Conservation (phyloP, 257 asterid species). For the Fraxinus cuspidata region DNA sequence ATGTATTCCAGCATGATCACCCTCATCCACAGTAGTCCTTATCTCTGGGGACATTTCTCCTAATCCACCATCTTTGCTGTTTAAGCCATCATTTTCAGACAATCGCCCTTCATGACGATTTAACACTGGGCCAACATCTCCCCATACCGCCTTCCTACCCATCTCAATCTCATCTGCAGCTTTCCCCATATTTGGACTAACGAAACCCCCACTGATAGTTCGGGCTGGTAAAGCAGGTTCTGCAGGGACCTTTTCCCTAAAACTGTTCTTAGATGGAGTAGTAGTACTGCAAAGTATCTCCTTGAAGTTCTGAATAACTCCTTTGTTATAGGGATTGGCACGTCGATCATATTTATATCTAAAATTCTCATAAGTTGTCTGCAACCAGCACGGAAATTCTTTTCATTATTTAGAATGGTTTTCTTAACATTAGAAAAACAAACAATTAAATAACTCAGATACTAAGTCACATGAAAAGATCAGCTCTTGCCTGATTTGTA, state of each 20-base stretch:
- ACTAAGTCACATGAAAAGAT: slow-evolving; percentile 1
- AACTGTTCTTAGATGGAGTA: slow-evolving; percentile 80
- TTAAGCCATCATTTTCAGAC: slow-evolving; percentile 60
- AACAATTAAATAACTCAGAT: background rate
- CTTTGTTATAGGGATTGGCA: slow-evolving; percentile 88
- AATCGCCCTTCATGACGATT: slow-evolving; percentile 49
- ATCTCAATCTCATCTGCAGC: slow-evolving; percentile 77
- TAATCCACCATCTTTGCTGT: slow-evolving; percentile 48
- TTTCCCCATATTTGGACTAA: slow-evolving; percentile 89
- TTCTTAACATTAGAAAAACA: background rate
- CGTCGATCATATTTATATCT: slow-evolving; percentile 88
- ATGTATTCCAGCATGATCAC: slow-evolving; percentile 77
- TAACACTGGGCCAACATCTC: slow-evolving; percentile 59
- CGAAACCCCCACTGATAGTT: slow-evolving; percentile 69
- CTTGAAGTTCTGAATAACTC: slow-evolving; percentile 68
- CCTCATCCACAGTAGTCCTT: slow-evolving; percentile 80
- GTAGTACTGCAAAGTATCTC: slow-evolving; percentile 64
- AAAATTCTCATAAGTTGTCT: slow-evolving; percentile 95
- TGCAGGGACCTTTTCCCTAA: slow-evolving; percentile 65
- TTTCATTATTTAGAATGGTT: background rate
- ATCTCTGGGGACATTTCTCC: slow-evolving; percentile 74
- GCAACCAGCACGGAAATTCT: slow-evolving; percentile 32
- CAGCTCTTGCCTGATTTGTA: slow-evolving; percentile 74
- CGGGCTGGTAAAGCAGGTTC: slow-evolving; percentile 59
- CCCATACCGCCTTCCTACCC: slow-evolving; percentile 96